phyloP scores from a whole-genome alignment of 2,329 filamentous ascomycete genomes.

The Graphilbum fragrans region DNA sequence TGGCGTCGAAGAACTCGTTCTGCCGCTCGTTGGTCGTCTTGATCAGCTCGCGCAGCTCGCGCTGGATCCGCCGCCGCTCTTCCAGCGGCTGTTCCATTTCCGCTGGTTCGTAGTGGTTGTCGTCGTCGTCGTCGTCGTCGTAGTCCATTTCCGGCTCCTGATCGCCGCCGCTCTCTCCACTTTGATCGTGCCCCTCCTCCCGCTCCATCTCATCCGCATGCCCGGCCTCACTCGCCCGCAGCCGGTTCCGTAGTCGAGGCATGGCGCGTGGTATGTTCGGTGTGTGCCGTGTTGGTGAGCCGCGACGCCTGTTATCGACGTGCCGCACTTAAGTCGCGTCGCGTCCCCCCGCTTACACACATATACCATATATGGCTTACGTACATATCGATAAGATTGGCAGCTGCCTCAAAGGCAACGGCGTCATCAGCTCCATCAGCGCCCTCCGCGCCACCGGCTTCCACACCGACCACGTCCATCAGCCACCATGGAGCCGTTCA shows the following conservation, averaged over 20 bases:
- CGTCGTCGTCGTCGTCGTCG: constrained; percentile 12
- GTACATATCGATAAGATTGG: too few species aligned
- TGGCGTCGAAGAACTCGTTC: constrained; percentile 56
- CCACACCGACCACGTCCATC: too few species aligned
- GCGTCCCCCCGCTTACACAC: too few species aligned
- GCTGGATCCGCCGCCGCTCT: constrained; percentile 51
- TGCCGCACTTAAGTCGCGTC: too few species aligned
- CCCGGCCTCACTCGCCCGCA: too few species aligned
- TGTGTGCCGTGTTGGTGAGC: too few species aligned
- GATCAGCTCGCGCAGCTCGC: constrained; percentile 29
- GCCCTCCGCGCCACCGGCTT: background rate
- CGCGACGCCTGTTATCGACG: too few species aligned
- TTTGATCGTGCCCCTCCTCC: background rate
- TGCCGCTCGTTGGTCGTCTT: constrained; percentile 51
- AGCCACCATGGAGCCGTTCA: constrained; percentile 85
- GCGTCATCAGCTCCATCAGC: background rate
- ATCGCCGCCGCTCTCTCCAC: background rate
- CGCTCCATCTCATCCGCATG: too few species aligned
- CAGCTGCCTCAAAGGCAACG: too few species aligned
- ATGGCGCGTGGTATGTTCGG: too few species aligned
- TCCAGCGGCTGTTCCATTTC: constrained; percentile 74
- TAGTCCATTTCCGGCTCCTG: background rate
- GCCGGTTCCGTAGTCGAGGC: too few species aligned
- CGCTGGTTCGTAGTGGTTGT: constrained; percentile 46
- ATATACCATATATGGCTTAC: too few species aligned